Conservation (phyloP, 192 early-diverging fungal genomes). For the Chytriomyces sp. region DNA sequence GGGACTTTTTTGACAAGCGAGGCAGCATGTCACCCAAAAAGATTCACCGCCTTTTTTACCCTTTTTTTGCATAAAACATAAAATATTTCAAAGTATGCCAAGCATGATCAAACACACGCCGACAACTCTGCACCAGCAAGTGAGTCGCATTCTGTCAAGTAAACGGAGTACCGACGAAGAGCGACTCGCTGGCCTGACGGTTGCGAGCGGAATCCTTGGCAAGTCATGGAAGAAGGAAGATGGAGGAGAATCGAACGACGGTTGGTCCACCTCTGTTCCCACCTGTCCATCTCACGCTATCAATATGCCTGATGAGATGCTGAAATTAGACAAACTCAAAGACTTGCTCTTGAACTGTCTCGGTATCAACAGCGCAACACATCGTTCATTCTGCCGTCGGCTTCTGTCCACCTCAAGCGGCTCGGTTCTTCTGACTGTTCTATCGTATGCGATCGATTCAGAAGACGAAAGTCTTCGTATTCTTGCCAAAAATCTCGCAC, state of each 20-base stretch:
- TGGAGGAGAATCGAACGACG: background rate
- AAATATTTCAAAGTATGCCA: too few relatives aligned
- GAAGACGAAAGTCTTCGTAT: background rate
- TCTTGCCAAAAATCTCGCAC: background rate
- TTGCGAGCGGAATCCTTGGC: background rate
- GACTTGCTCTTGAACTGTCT: background rate
- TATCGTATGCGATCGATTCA: background rate
- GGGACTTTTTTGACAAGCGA: too few relatives aligned
- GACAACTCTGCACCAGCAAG: background rate
- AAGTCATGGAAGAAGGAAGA: background rate
- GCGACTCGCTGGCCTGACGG: background rate
- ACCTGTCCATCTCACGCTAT: too few relatives aligned
- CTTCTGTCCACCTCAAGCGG: background rate
- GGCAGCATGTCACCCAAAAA: too few relatives aligned
- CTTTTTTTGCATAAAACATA: too few relatives aligned
- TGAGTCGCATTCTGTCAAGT: background rate
- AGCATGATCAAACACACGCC: too few relatives aligned
- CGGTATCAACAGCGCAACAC: background rate
- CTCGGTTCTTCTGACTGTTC: background rate
- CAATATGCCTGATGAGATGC: background rate
- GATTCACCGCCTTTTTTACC: too few relatives aligned
- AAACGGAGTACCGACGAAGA: background rate
- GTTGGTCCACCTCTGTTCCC: background rate
- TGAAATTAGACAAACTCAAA: too few relatives aligned
- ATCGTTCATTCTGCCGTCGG: background rate